Percentiles rank a stretch among this genome's conserved stretches.
Evolutionary conservation across 225 moss, liverwort and hornwort genomes (phyloP).

Genomic region (Ulota crispa): DNA sequence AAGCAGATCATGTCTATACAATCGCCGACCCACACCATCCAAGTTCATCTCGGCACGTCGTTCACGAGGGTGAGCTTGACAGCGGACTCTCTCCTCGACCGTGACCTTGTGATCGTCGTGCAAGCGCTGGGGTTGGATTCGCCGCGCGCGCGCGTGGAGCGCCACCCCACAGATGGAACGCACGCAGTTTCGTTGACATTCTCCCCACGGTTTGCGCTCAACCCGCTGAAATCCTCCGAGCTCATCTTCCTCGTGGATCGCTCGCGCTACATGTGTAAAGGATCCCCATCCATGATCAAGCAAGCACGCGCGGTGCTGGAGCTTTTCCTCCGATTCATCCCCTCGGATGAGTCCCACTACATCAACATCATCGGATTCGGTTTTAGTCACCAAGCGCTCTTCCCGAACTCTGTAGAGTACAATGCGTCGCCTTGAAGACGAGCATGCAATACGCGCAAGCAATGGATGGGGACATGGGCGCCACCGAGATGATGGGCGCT

Average conservation of each 20-base stretch:
- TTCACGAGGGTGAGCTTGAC: constrained; percentile 32
- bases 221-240: constrained; percentile 30
- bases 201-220: constrained; percentile 45
- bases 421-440: constrained; percentile 28
- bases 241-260: constrained; percentile 59
- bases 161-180: constrained; percentile 37
- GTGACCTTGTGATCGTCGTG: constrained; percentile 52
- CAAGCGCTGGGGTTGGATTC: constrained; percentile 26
- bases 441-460: constrained; percentile 29
- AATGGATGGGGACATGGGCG: constrained; percentile 41
- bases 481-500: constrained; percentile 46
- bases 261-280: constrained; percentile 41
- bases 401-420: constrained; percentile 36
- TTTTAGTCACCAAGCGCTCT: constrained; percentile 19
- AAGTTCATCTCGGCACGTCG: constrained; percentile 26
- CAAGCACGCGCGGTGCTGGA: constrained; percentile 36
- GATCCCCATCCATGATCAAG: constrained; percentile 25
- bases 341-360: constrained; percentile 50
- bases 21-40: constrained; percentile 55
- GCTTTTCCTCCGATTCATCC: constrained; percentile 56
- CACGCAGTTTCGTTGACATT: constrained; percentile 52
- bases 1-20: constrained; percentile 48
- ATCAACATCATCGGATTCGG: constrained; percentile 67
- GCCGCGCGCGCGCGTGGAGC: constrained; percentile 48
- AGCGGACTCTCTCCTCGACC: constrained; percentile 30